phyloP scores from a whole-genome alignment of 164 flowering plant genomes.

The Liquidambar formosana region DNA sequence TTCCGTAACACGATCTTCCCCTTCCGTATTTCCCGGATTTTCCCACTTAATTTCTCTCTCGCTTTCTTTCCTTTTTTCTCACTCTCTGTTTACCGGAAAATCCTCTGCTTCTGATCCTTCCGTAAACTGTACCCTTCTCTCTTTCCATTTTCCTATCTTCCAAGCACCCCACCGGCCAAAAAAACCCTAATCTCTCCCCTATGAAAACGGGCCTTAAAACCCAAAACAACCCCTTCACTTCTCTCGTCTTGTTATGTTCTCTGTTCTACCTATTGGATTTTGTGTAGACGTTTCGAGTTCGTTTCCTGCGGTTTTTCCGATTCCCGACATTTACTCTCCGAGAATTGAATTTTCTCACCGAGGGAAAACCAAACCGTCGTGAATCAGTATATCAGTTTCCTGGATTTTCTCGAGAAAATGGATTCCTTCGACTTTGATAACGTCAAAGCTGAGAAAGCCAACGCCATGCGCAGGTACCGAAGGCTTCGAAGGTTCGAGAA shows the following conservation, averaged over 20 bases:
- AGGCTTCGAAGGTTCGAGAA: slow-evolving; percentile 18
- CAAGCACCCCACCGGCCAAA: too few species aligned
- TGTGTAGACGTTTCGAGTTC: not conserved
- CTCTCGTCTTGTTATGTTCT: too few species aligned
- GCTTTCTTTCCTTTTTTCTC: not conserved
- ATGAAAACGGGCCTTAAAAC: not conserved
- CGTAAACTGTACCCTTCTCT: not conserved
- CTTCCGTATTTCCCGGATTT: not conserved
- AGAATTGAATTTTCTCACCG: too few species aligned
- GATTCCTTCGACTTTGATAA: slow-evolving; percentile 18
- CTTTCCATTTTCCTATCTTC: too few species aligned
- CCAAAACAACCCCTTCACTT: not conserved
- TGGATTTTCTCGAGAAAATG: slow-evolving; percentile 3
- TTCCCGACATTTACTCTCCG: not conserved
- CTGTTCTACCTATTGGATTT: not conserved
- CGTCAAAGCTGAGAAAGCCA: slow-evolving; percentile 34
- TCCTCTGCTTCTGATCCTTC: not conserved
- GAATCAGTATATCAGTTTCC: too few species aligned
- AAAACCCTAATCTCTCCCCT: too few species aligned
- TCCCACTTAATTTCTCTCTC: not conserved
- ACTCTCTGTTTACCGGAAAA: not conserved
- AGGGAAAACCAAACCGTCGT: too few species aligned
- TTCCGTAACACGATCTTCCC: too few species aligned
- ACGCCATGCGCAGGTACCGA: slow-evolving; percentile 24
- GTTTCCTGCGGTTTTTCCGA: not conserved